Percentiles rank a stretch among this genome's conserved stretches.
phyloP scores from a whole-genome alignment of 2,329 filamentous ascomycete species.

The Cladorrhinum sp. region DNA sequence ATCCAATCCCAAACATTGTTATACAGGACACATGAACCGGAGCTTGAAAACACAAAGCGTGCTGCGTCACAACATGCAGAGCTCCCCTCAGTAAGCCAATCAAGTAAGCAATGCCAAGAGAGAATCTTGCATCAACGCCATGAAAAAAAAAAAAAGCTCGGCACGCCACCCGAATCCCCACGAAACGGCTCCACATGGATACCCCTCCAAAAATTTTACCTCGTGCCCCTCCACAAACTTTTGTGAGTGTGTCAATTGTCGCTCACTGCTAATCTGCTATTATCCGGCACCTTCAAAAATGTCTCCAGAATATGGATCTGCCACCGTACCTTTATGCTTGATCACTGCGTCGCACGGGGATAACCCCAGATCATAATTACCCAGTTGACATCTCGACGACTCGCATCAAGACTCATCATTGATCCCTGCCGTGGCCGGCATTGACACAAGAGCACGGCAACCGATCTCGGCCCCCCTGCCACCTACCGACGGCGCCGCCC shows the following conservation, averaged over 20 bases:
- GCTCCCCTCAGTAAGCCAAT: background rate
- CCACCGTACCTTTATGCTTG: background rate
- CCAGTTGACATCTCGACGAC: slow-evolving; percentile 3
- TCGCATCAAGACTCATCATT: background rate
- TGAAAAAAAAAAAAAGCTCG: background rate
- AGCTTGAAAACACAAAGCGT: background rate
- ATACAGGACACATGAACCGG: background rate
- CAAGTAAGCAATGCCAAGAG: slow-evolving; percentile 9
- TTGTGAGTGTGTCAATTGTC: background rate
- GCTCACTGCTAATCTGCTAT: background rate
- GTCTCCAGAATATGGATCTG: slow-evolving; percentile 3
- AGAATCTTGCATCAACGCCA: background rate
- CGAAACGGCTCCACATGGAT: slow-evolving; percentile 4
- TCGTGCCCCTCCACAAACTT: slow-evolving; percentile 4
- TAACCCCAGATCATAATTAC: background rate
- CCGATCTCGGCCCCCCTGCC: background rate
- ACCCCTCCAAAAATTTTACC: slow-evolving; percentile 7
- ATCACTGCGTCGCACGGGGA: background rate
- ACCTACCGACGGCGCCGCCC: background rate
- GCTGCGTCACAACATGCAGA: background rate
- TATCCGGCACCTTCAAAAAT: slow-evolving; percentile 6
- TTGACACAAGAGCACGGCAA: background rate
- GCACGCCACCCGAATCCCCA: background rate
- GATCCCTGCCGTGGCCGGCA: background rate
- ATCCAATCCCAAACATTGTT: background rate